These are phyloP conservation scores for Tympanopsis confertula DNA, from an alignment of 2,329 filamentous ascomycete species.

Conservation along the genomic window DNA sequence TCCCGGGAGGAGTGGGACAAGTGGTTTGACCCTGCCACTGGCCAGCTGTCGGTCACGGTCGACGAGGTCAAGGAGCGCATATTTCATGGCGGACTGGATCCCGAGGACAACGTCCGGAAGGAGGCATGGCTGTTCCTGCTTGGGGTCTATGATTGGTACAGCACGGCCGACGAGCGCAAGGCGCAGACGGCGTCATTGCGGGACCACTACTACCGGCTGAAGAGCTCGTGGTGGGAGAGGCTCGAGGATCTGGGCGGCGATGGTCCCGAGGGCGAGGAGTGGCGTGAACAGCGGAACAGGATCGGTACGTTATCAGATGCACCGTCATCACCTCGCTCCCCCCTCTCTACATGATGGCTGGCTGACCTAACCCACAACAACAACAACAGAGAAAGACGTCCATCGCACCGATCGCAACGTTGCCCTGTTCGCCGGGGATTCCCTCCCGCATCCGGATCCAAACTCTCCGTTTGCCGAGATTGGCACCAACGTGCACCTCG, in stretches of 20 bases:
- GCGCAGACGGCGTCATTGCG: slow-evolving; percentile 73
- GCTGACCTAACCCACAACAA: too few relatives aligned
- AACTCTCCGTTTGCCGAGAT: slow-evolving; percentile 86
- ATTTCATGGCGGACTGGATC: slow-evolving; percentile 83
- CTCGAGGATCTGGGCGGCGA: slow-evolving; percentile 73
- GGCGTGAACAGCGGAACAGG: slow-evolving; percentile 83
- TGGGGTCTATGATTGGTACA: slow-evolving; percentile 88
- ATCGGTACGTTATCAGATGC: slow-evolving; percentile 58
- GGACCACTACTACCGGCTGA: slow-evolving; percentile 88
- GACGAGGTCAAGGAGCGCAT: slow-evolving; percentile 96
- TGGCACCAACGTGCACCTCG: slow-evolving; percentile 92
- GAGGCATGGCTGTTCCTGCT: slow-evolving; percentile 94
- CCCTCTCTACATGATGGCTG: too few relatives aligned
- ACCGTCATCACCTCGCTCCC: too few relatives aligned
- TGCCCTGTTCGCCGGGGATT: slow-evolving; percentile 89
- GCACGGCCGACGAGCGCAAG: slow-evolving; percentile 72
- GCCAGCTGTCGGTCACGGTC: slow-evolving; percentile 64
- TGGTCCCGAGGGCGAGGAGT: slow-evolving; percentile 80
- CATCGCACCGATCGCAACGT: slow-evolving; percentile 92
- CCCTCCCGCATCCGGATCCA: slow-evolving; percentile 90
- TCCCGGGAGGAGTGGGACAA: slow-evolving; percentile 75
- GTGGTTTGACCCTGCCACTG: slow-evolving; percentile 70
- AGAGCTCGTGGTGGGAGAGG: slow-evolving; percentile 92
- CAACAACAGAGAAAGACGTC: slow-evolving; percentile 93
- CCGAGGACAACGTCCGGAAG: slow-evolving; percentile 84